Conservation (phyloP, 139 green algal genomes). For the Medakamo hakoo region DNA sequence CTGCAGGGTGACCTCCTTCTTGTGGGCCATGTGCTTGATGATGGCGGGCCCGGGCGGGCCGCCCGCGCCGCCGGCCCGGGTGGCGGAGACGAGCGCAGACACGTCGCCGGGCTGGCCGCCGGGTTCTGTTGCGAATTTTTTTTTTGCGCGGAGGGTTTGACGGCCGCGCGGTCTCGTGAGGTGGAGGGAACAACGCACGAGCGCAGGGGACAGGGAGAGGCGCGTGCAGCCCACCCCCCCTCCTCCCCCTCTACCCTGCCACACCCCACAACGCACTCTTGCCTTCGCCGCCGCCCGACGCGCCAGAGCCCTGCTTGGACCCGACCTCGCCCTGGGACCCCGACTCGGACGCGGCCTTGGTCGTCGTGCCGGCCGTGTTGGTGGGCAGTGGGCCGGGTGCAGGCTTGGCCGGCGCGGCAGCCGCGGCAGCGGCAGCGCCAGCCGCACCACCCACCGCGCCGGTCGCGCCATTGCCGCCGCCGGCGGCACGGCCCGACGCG, state of each 20-base stretch:
- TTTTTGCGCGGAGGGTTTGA: too few relatives aligned
- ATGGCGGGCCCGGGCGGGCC: not conserved
- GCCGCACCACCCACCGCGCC: constrained; percentile 2
- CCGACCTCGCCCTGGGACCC: not conserved
- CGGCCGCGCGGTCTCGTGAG: not conserved
- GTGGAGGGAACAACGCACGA: too few relatives aligned
- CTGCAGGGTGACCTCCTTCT: constrained; percentile 24
- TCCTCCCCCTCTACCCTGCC: too few relatives aligned
- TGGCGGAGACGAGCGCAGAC: not conserved
- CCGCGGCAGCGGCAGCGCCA: not conserved
- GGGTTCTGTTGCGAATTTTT: too few relatives aligned
- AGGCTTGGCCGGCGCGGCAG: not conserved
- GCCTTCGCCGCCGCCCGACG: not conserved
- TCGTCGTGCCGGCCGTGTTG: not conserved
- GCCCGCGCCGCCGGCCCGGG: too few relatives aligned
- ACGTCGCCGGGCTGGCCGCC: too few relatives aligned
- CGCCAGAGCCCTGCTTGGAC: not conserved
- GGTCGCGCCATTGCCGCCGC: constrained; percentile 1
- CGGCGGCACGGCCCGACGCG: not conserved
- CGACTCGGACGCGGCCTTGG: not conserved
- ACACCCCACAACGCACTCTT: too few relatives aligned
- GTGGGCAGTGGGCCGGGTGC: not conserved
- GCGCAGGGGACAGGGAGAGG: too few relatives aligned
- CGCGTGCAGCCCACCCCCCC: too few relatives aligned
- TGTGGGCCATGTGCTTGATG: not conserved